Conservation (phyloP, 1,139 yeast species). For the Scheffersomyces segobiensis region DNA sequence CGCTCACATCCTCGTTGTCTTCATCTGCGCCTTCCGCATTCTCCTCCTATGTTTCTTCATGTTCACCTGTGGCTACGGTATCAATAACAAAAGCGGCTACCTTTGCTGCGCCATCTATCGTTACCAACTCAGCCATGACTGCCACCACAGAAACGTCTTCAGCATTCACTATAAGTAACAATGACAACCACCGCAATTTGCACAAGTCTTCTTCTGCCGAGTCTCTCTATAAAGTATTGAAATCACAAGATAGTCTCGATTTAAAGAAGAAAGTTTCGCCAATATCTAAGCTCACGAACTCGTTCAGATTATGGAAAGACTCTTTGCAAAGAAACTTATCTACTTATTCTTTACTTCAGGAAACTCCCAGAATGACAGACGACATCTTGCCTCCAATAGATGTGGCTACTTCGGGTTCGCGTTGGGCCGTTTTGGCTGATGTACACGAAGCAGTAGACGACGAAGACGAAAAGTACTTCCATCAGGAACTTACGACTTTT, state of each 20-base stretch:
- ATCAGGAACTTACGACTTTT: neutral
- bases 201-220: constrained; percentile 5
- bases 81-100: neutral
- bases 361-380: constrained; percentile 25
- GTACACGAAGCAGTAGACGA: neutral
- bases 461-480: neutral
- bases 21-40: constrained; percentile 1
- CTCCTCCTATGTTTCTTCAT: neutral
- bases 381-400: constrained; percentile 17
- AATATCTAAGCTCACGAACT: constrained; percentile 8
- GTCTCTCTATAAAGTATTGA: constrained; percentile 2
- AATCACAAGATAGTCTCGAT: neutral
- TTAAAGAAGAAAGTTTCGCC: constrained; percentile 1
- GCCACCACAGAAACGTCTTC: neutral
- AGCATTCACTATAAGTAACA: neutral
- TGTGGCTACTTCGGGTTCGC: neutral
- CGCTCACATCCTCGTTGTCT: neutral
- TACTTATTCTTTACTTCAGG: constrained; percentile 5
- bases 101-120: neutral
- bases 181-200: neutral
- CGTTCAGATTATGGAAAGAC: constrained; percentile 7
- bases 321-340: constrained; percentile 5
- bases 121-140: neutral
- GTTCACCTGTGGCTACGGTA: constrained; percentile 3
- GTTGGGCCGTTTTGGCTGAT: neutral